Evolutionary conservation across 208 protist species (phyloP), one percentile per base, ranked within the genome.

Genomic region (Acanthamoeba sp.): DNA sequence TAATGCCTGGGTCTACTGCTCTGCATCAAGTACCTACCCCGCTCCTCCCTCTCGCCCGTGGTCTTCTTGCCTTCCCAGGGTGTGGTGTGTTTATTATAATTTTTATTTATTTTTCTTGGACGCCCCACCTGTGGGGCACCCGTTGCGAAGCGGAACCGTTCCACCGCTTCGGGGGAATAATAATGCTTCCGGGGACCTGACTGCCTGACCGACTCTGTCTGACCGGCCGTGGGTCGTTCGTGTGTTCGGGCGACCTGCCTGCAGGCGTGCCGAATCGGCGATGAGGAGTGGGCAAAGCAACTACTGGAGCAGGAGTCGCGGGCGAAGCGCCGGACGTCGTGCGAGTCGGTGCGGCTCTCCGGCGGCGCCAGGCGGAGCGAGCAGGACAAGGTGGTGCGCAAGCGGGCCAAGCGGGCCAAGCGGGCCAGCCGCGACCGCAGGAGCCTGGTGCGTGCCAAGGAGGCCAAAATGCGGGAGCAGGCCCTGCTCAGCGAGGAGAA

Each of bases 381-480:
- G 24, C 57, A 64, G 27, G 57, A 64, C 57, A 64, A 32, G 27
- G 57, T 64, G 24, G 57, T 64, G 57, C 57, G 57, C 57, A 64
- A 64, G 57, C 1, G 27, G 0, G 57, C 57, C 57, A 64, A 64
- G 57, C 1, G 27, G 0, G 57, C 57, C 57, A 64, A 64, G 57
- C 57, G 57, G 24, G 57, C 57, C 22, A 64, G 57, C 57, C 57
- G 57, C 57, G 57, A 64, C 9, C 57, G 57, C 24, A 29, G 57
- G 57, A 64, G 57, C 57, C 57, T 64, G 18, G 57, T 64, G 57
- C 57, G 57, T 24, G 57, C 57, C 57, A 64, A 64, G 27, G 57
- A 64, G 57, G 57, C 57, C 57, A 64, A 64, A 24, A 64, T 64
- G 57, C 57, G 57, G 22, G 57, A 64, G 57, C 57, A 64, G 57